These are phyloP conservation scores for Fusarium sp. DNA, from an alignment of 2,329 filamentous ascomycete species.

Conservation along the genomic window DNA sequence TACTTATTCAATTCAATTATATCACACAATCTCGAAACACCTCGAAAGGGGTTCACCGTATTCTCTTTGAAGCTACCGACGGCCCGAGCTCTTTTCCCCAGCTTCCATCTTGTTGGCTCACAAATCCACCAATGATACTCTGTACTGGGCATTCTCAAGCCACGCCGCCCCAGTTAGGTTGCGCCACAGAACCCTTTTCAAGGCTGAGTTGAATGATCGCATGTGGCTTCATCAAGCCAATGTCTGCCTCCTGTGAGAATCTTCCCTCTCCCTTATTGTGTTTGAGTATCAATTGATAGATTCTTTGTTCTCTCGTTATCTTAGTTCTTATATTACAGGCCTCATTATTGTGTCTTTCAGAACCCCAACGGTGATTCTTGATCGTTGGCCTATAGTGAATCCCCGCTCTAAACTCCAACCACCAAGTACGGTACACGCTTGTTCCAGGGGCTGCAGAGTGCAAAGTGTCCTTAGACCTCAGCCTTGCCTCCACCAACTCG, in stretches of 20 bases:
- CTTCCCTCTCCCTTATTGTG: neutral
- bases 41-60: conserved; percentile 11
- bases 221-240: conserved; percentile 29
- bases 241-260: conserved; percentile 14
- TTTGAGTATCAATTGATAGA: neutral
- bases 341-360: neutral
- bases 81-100: conserved; percentile 28
- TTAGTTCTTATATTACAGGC: neutral
- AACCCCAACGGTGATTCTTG: neutral
- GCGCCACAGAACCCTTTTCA: conserved; percentile 21
- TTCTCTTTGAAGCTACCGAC: conserved; percentile 14
- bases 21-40: neutral
- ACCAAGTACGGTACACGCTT: conserved; percentile 5
- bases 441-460: conserved; percentile 36
- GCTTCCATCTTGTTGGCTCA: neutral
- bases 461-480: conserved; percentile 46
- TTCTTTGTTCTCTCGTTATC: neutral
- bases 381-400: neutral
- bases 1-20: neutral
- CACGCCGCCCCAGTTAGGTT: neutral
- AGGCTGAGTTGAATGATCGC: conserved; percentile 26
- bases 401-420: conserved; percentile 13
- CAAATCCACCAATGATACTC: conserved; percentile 25
- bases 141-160: neutral
- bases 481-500: conserved; percentile 37